These are phyloP conservation scores for Acacia crassicarpa DNA, from an alignment of 306 rosid species.

Conservation along the genomic window DNA sequence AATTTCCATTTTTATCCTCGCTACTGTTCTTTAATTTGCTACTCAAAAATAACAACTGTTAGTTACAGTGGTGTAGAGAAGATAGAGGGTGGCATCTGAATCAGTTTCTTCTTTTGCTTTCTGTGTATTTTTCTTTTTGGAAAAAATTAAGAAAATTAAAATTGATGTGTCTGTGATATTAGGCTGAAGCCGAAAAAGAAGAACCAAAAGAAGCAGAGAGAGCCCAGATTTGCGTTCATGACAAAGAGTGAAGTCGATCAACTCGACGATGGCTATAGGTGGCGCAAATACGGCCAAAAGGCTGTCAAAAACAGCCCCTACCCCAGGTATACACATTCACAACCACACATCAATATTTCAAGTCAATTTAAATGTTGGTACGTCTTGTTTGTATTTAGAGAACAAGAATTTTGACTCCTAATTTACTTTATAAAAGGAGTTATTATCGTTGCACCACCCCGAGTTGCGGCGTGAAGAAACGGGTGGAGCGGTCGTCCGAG, in stretches of 20 bases:
- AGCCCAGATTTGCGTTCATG: slow-evolving; percentile 81
- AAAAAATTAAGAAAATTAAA: neutral
- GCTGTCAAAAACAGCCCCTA: slow-evolving; percentile 91
- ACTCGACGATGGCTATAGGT: slow-evolving; percentile 83
- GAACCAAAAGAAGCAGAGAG: slow-evolving; percentile 68
- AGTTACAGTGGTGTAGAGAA: neutral
- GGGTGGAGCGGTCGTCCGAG: slow-evolving; percentile 77
- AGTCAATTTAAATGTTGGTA: neutral
- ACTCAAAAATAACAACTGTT: neutral
- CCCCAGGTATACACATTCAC: slow-evolving; percentile 60
- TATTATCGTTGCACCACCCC: slow-evolving; percentile 92
- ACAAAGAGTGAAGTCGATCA: slow-evolving; percentile 93
- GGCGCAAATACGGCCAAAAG: slow-evolving; percentile 99
- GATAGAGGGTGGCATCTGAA: neutral
- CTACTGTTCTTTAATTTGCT: neutral
- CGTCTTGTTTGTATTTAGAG: neutral
- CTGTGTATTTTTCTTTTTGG: neutral
- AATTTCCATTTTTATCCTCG: neutral
- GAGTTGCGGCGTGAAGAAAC: slow-evolving; percentile 80
- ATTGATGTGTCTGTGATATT: neutral
- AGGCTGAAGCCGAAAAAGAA: slow-evolving; percentile 81
- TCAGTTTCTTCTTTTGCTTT: neutral
- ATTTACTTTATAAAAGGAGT: slow-evolving; percentile 45
- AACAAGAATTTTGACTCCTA: neutral
- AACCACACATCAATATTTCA: neutral